Conservation (phyloP, 176 grass and related monocot species). For the Echinochloa phyllopogon region DNA sequence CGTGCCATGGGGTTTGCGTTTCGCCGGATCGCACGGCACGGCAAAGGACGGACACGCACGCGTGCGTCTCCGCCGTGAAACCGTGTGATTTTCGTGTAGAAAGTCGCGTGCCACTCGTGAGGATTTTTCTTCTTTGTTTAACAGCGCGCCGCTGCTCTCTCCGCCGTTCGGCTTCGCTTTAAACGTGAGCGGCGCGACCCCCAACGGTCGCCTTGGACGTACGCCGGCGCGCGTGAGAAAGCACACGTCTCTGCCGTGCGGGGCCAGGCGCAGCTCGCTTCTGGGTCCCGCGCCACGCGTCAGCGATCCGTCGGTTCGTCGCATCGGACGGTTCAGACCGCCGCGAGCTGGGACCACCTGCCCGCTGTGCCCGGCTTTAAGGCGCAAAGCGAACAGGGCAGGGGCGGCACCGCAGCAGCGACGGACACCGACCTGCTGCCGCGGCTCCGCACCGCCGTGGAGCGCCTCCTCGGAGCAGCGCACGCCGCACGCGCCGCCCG, state of each 20-base stretch:
- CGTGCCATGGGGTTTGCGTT: background rate
- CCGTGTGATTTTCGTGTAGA: background rate
- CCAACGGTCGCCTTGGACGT: constrained; percentile 48
- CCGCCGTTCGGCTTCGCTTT: background rate
- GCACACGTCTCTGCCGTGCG: background rate
- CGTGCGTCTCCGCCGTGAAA: background rate
- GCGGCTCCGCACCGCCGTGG: background rate
- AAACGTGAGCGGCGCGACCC: constrained; percentile 19
- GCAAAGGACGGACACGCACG: fast-evolving
- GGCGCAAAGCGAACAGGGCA: constrained; percentile 20
- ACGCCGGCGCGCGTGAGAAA: background rate
- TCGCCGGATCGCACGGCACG: background rate
- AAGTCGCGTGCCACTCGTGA: background rate
- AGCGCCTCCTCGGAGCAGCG: background rate
- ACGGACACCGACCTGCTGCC: background rate
- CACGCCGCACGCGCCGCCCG: background rate
- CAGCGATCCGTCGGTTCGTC: constrained; percentile 3
- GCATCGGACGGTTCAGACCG: constrained; percentile 8
- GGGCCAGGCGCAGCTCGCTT: background rate
- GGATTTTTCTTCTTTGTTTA: background rate
- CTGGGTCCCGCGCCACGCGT: background rate
- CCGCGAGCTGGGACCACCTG: background rate
- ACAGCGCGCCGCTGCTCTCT: background rate
- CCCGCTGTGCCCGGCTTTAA: constrained; percentile 27
- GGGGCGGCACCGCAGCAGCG: background rate